Evolutionary conservation across 2,329 filamentous ascomycete genomes (phyloP).

Genomic region (Tolypocladium sp.): DNA sequence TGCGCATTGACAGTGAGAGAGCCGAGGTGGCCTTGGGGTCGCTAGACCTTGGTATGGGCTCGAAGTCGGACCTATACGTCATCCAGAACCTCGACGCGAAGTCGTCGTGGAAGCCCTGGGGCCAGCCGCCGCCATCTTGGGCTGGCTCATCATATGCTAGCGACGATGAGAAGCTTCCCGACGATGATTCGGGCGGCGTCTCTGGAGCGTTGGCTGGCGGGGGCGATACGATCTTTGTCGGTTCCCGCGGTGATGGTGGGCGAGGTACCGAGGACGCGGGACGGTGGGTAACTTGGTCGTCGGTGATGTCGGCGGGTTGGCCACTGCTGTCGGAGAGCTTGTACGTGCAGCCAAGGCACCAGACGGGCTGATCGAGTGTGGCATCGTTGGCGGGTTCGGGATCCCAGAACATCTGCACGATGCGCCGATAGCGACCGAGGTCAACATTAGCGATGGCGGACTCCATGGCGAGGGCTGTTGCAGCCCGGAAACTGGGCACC

Average conservation of each 20-base stretch:
- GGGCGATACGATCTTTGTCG: conserved; percentile 9
- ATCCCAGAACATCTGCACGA: conserved; percentile 90
- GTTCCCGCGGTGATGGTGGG: conserved; percentile 5
- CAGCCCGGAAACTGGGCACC: neutral
- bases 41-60: conserved; percentile 67
- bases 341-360: conserved; percentile 63
- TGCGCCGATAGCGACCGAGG: conserved; percentile 64
- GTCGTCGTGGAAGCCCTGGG: conserved; percentile 75
- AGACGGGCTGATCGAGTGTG: conserved; percentile 59
- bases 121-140: conserved; percentile 63
- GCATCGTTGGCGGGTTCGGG: conserved; percentile 77
- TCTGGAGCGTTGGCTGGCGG: conserved; percentile 23
- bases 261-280: conserved; percentile 5
- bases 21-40: conserved; percentile 61
- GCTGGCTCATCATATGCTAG: conserved; percentile 36
- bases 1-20: conserved; percentile 75
- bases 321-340: conserved; percentile 22
- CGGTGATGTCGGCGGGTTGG: conserved; percentile 13
- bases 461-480: conserved; percentile 18
- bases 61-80: conserved; percentile 86
- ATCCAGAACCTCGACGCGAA: conserved; percentile 94
- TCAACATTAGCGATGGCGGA: conserved; percentile 50
- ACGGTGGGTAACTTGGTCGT: conserved; percentile 4
- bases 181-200: conserved; percentile 37
- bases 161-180: conserved; percentile 43